Conservation (phyloP, 2,329 filamentous ascomycete genomes). For the Alternaria viburni region DNA sequence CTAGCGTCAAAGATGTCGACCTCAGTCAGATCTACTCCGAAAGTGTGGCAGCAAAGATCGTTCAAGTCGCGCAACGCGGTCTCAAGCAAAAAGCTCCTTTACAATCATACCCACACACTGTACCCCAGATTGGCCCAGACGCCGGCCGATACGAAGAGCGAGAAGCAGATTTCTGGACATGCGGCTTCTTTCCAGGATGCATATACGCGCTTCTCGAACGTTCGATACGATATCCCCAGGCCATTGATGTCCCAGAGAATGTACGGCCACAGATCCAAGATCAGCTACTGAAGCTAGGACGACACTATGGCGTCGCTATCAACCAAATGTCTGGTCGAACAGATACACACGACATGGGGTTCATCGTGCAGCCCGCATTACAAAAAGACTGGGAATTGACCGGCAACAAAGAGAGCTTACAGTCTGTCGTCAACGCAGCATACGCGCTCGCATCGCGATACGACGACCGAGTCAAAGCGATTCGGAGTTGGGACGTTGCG, state of each 20-base stretch:
- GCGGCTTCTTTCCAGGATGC: constrained; percentile 45
- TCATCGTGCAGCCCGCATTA: constrained; percentile 59
- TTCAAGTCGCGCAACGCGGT: constrained; percentile 42
- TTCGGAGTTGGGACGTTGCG: constrained; percentile 58
- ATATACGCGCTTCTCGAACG: constrained; percentile 45
- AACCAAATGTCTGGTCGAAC: constrained; percentile 47
- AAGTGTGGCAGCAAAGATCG: constrained; percentile 38
- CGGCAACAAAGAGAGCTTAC: constrained; percentile 47
- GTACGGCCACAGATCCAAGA: constrained; percentile 26
- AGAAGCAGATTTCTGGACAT: constrained; percentile 47
- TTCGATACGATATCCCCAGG: constrained; percentile 36
- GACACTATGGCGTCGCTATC: constrained; percentile 43
- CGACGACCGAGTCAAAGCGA: constrained; percentile 50
- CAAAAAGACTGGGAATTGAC: constrained; percentile 57
- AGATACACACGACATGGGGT: constrained; percentile 63
- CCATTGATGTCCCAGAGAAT: constrained; percentile 27
- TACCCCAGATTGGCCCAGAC: constrained; percentile 33
- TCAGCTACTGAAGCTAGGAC: constrained; percentile 33
- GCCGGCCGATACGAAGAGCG: constrained; percentile 42
- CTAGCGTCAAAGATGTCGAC: constrained; percentile 34
- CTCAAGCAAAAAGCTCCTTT: constrained; percentile 38
- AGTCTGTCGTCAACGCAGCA: constrained; percentile 54
- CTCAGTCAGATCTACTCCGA: constrained; percentile 37
- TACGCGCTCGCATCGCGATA: constrained; percentile 54
- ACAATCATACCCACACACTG: constrained; percentile 41